A percentile compares a stretch with the other conserved stretches of the same genome.
Evolutionary conservation across 768 basidiomycete species (phyloP).

Genomic region (Leccinum longicurvipes): DNA sequence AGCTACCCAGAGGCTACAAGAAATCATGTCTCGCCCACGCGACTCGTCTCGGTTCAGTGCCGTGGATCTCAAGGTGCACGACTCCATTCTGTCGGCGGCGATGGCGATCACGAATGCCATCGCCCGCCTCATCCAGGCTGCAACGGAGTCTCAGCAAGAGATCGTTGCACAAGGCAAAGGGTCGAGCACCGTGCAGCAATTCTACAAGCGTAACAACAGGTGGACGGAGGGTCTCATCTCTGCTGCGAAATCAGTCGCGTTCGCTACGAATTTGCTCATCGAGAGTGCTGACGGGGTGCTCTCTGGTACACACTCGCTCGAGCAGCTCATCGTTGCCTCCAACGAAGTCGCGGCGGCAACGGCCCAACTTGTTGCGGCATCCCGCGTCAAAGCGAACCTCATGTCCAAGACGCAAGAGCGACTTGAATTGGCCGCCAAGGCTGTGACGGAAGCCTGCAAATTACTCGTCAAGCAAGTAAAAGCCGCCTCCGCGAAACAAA

Average conservation of each 20-base stretch:
- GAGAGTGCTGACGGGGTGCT: slow-evolving; percentile 97
- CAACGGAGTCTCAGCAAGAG: slow-evolving; percentile 97
- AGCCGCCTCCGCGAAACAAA: slow-evolving; percentile 83
- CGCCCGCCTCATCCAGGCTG: slow-evolving; percentile 89
- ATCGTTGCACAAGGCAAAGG: slow-evolving; percentile 96
- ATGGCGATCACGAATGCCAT: slow-evolving; percentile 96
- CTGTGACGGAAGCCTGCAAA: slow-evolving; percentile 96
- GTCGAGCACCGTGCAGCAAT: slow-evolving; percentile 88
- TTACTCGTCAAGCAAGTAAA: slow-evolving; percentile 96
- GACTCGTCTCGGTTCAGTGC: slow-evolving; percentile 86
- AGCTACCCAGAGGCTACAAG: slow-evolving; percentile 86
- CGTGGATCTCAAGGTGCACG: slow-evolving; percentile 94
- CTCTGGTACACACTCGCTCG: slow-evolving; percentile 92
- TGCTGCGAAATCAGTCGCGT: slow-evolving; percentile 96
- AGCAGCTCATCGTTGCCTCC: slow-evolving; percentile 99
- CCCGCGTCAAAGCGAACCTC: slow-evolving; percentile 94
- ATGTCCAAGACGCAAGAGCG: slow-evolving; percentile 99
- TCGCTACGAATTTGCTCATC: slow-evolving; percentile 92
- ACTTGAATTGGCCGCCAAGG: slow-evolving; percentile 94
- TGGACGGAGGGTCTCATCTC: slow-evolving; percentile 99
- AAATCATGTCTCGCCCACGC: slow-evolving; percentile 87
- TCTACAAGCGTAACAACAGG: slow-evolving; percentile 99
- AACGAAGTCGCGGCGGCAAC: slow-evolving; percentile 98
- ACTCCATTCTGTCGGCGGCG: slow-evolving; percentile 91
- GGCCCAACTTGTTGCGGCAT: slow-evolving; percentile 97